Base-by-base conservation (phyloP, 2,329 filamentous ascomycete genomes). In the Xylariaceae sp. region DNA sequence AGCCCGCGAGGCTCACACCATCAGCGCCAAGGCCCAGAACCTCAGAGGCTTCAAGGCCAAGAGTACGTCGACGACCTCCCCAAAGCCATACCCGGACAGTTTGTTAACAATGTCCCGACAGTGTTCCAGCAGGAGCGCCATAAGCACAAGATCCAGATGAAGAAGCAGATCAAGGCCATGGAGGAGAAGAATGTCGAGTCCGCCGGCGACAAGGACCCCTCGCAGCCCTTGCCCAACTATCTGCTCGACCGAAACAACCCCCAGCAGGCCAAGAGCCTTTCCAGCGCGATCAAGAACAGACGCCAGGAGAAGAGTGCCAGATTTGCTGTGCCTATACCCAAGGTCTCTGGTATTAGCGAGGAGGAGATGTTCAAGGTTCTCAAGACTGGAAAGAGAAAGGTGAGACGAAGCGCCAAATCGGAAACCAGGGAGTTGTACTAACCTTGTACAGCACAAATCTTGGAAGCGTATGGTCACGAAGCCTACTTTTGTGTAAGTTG, bases 81-180 rank as follows among this genome's bases (percentile, higher is more conserved):
- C 11, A 10, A 14, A 17, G 10, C 12, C 4, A 38, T 38, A 38
- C 35, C 12, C n/a, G 11, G 19, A 11, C 41, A 11, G 30, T 45
- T 54, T 27, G 48, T 38, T 35, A 18, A 2, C 14, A 39, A 27
- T 33, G 2, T 40, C 12, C 15, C 40, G 30, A 30, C 36, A 54
- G 52, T 52, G 50, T 53, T 55, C 47, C 47, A 49, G 71, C 86
- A 97, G 81, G 90, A 91, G 78, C 83, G 94, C 22, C 89, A 90
- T 75, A 87, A 91, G 70, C 91, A 99, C 78, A 99, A 99, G 86
- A 95, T 96, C 68, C 90, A 95, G 80, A 91, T 96, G 87, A 87
- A 87, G 73, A 95, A 96, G 80, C 77, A 85, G 65, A 95, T 99
- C 81, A 89, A 88, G 74, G 87, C 89, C 40, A 89, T 96, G 36